Conservation (phyloP, 331 rosid genomes). For the Ulmus americana region DNA sequence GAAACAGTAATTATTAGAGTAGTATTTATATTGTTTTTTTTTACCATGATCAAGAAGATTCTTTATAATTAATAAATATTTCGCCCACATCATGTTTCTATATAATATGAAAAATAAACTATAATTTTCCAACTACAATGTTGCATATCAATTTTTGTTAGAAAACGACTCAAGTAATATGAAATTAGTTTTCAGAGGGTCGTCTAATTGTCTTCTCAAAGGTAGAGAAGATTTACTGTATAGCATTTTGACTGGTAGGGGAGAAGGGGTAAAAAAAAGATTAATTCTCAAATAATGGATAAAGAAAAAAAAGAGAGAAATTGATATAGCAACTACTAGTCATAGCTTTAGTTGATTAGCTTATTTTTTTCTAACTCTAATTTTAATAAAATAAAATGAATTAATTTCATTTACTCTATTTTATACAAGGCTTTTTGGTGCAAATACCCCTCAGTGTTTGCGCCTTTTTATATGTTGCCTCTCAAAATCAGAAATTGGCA, state of each 20-base stretch:
- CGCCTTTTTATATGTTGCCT: no score
- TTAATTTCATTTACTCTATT: no score
- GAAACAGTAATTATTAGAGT: neutral
- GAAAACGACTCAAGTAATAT: neutral
- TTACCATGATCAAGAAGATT: conserved; percentile 3
- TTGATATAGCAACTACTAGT: neutral
- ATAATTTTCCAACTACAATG: no score
- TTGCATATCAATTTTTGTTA: neutral
- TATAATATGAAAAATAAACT: no score
- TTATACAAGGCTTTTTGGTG: no score
- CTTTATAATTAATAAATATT: neutral
- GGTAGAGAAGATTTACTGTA: neutral
- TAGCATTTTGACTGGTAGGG: no score
- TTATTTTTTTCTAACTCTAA: no score
- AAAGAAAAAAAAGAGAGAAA: neutral
- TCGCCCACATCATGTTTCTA: neutral
- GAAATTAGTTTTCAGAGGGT: neutral
- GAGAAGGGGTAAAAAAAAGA: no score
- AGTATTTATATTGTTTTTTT: neutral
- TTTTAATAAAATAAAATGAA: no score
- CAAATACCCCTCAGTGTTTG: no score
- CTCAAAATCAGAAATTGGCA: no score
- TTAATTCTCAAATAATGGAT: no score
- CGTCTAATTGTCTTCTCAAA: neutral
- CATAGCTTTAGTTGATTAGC: neutral